phyloP scores from a whole-genome alignment of 139 green algal species.

The Zygnema cylindricum region DNA sequence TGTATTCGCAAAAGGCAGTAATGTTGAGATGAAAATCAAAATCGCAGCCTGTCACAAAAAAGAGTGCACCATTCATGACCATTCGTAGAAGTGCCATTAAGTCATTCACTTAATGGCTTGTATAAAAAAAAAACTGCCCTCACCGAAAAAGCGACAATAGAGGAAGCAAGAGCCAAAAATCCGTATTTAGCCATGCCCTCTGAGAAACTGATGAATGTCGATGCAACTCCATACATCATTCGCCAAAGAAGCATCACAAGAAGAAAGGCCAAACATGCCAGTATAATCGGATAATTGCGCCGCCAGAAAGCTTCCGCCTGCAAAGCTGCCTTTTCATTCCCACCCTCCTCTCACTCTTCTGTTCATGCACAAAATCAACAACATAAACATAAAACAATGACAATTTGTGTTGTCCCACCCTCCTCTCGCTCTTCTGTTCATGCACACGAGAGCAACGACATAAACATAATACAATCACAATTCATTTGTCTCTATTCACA shows the following conservation, averaged over 20 bases:
- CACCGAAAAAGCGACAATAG: conserved; percentile 39
- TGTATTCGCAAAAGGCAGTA: too few species aligned
- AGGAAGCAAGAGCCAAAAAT: conserved; percentile 55
- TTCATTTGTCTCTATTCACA: not conserved
- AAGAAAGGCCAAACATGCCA: conserved; percentile 14
- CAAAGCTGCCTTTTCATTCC: conserved; percentile 23
- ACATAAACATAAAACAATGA: not conserved
- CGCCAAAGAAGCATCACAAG: conserved; percentile 55
- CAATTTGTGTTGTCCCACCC: too few species aligned
- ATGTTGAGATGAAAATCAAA: not conserved
- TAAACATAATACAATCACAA: not conserved
- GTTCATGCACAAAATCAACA: not conserved
- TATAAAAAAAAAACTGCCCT: too few species aligned
- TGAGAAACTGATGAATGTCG: conserved; percentile 61
- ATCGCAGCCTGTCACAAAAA: too few species aligned
- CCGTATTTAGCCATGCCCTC: conserved; percentile 62
- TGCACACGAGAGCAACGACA: conserved; percentile 1
- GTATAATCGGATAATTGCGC: conserved; percentile 40
- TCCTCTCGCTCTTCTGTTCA: not conserved
- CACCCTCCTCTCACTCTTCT: not conserved
- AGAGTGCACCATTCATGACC: too few species aligned
- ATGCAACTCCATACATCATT: conserved; percentile 62
- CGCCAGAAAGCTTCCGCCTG: conserved; percentile 57
- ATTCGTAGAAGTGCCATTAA: too few species aligned
- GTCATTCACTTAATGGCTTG: too few species aligned